Evolutionary conservation across 2,329 filamentous ascomycete genomes (phyloP).

Genomic region (Sporothrix phasma): DNA sequence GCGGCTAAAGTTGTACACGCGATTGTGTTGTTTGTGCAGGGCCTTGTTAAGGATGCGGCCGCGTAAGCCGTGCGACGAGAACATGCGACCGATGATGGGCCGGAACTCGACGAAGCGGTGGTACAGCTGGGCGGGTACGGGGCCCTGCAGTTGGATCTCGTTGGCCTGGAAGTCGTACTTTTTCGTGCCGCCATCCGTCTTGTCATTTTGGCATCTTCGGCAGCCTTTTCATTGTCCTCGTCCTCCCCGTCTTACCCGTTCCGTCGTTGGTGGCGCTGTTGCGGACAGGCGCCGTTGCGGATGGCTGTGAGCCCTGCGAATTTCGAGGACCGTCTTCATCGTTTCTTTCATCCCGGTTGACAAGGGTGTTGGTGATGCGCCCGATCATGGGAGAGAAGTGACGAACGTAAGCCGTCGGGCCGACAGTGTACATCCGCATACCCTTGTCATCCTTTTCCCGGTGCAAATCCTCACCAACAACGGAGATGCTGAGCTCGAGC

Average conservation of each 20-base stretch:
- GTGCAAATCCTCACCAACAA: conserved; percentile 45
- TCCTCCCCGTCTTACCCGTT: conserved; percentile 28
- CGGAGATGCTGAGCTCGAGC: conserved; percentile 62
- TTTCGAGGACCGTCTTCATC: conserved; percentile 27
- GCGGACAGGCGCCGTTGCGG: background rate
- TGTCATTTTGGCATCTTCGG: conserved; percentile 30
- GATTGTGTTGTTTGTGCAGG: conserved; percentile 78
- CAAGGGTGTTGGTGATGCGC: conserved; percentile 62
- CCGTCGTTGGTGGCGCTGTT: conserved; percentile 4
- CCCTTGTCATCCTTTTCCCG: conserved; percentile 54
- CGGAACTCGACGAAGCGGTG: conserved; percentile 91
- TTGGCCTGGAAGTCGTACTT: conserved; percentile 73
- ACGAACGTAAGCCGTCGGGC: conserved; percentile 64
- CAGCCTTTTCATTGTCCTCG: conserved; percentile 15
- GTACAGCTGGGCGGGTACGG: conserved; percentile 70
- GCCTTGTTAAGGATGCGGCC: conserved; percentile 75
- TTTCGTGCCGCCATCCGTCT: background rate
- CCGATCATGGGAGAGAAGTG: conserved; percentile 88
- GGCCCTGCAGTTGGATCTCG: conserved; percentile 78
- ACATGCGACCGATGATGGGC: conserved; percentile 83
- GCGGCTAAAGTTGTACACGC: conserved; percentile 80
- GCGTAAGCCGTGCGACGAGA: conserved; percentile 64
- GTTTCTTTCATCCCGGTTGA: conserved; percentile 48
- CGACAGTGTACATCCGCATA: conserved; percentile 68
- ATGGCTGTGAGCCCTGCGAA: background rate